phyloP scores from a whole-genome alignment of 208 protist species.

The Vickermania ingenoplastis region DNA sequence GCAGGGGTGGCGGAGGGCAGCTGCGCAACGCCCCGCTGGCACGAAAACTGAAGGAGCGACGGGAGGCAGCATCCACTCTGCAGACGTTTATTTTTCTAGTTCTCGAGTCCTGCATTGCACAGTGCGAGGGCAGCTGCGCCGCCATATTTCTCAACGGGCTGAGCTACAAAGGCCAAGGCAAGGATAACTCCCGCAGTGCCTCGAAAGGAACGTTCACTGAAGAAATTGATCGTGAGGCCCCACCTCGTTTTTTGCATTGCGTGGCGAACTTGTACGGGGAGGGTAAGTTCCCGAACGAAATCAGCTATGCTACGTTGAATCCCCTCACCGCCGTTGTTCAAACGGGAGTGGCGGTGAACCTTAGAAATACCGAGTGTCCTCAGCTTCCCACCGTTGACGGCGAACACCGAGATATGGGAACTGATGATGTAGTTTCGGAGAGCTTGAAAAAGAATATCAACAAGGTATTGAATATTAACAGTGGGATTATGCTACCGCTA shows the following conservation, averaged over 20 bases:
- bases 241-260: constrained; percentile 36
- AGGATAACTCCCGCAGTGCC: not conserved
- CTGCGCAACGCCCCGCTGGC: constrained; percentile 1
- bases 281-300: constrained; percentile 27
- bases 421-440: not conserved
- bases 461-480: constrained; percentile 20
- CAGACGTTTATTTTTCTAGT: constrained; percentile 59
- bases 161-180: not conserved
- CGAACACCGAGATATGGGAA: not conserved
- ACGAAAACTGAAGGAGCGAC: constrained; percentile 9
- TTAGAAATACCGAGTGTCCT: constrained; percentile 17
- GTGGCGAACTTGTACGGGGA: constrained; percentile 41
- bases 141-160: constrained; percentile 48
- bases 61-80: constrained; percentile 21
- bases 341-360: constrained; percentile 53
- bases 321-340: constrained; percentile 45
- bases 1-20: not conserved
- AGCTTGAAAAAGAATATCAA: constrained; percentile 3
- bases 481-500: constrained; percentile 44
- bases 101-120: constrained; percentile 41
- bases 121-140: constrained; percentile 31
- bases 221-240: not conserved
- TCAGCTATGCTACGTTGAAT: constrained; percentile 41
- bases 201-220: not conserved
- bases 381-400: not conserved